These are phyloP conservation scores for Oryza officinalis DNA, from an alignment of 176 grass and related monocot species.

Conservation along the genomic window DNA sequence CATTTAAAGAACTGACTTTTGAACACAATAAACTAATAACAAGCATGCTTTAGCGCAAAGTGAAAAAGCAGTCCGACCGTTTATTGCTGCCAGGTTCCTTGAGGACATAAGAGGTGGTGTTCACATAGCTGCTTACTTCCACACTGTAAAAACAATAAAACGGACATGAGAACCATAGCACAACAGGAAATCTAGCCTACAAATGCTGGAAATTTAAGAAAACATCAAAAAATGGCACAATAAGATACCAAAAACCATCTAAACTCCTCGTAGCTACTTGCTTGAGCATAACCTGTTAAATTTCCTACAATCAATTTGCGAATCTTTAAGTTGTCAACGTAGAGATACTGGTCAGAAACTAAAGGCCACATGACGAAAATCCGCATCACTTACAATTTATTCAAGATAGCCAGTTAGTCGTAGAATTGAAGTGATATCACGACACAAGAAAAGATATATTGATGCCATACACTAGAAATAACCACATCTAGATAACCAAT, in stretches of 20 bases:
- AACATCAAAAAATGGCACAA: background rate
- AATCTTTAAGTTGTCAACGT: background rate
- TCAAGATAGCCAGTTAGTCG: background rate
- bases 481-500: background rate
- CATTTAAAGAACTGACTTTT: conserved; percentile 21
- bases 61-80: conserved; percentile 44
- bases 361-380: background rate
- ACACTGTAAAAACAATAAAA: conserved; percentile 41
- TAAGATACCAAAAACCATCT: background rate
- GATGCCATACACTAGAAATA: background rate
- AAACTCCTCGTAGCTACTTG: background rate
- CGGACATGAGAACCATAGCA: background rate
- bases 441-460: background rate
- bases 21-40: background rate
- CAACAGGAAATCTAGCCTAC: background rate
- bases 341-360: background rate
- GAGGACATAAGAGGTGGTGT: conserved; percentile 31
- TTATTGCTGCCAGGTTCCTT: conserved; percentile 64
- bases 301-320: background rate
- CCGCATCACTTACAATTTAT: background rate
- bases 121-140: conserved; percentile 52
- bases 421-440: background rate
- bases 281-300: background rate
- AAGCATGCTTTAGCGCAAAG: background rate
- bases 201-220: background rate